Base-by-base conservation (phyloP, 2,329 filamentous ascomycete genomes). In the Botryosphaeria dothidea region DNA sequence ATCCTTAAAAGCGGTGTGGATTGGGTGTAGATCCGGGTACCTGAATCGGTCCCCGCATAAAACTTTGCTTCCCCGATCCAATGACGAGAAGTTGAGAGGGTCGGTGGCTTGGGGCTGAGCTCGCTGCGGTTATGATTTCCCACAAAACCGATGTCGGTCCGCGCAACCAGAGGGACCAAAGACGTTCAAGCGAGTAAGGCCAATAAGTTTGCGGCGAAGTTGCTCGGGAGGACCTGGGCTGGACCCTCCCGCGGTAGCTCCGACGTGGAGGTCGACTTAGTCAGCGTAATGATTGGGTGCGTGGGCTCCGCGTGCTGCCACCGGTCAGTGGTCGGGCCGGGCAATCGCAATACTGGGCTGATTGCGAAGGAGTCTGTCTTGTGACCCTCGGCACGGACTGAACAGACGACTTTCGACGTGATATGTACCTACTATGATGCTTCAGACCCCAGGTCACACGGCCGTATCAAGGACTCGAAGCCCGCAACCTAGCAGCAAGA, bases 11-110 rank as follows among this genome's bases (percentile, higher is more conserved):
- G 56, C 56, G 56, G 56, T 60, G 56, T 60, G 56, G 38, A 43
- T 60, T 60, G 56, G 27, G 27, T 60, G 56, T 60, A 60, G 56
- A 60, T 60, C 56, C 56, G 56, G 56, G 56, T 60, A 45, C 56
- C 56, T 60, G 56, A 60, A 60, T 60, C 56, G 56, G 56, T 25
- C 56, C 27, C 56, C 56, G 38, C 38, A 23, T 46, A 31, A 60
- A 46, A 46, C n/a, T 60, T 27, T 60, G 54, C 56, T 60, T 48
- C 56, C 56, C 41, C 56, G 56, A 45, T 46, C 56, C 56, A 60
- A 60, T 60, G 56, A 46, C 41, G 56, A 46, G 27, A 23, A 4
- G 8, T 45, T 11, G 41, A 21, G 56, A 60, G 56, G 56, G 56
- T 36, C 43, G 41, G 56, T 60, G 56, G 56, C 56, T 60, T 60